Percentiles rank a stretch among this genome's conserved stretches.
Evolutionary conservation across 2,329 filamentous ascomycete species (phyloP).

Genomic region (Xylogone sp.): DNA sequence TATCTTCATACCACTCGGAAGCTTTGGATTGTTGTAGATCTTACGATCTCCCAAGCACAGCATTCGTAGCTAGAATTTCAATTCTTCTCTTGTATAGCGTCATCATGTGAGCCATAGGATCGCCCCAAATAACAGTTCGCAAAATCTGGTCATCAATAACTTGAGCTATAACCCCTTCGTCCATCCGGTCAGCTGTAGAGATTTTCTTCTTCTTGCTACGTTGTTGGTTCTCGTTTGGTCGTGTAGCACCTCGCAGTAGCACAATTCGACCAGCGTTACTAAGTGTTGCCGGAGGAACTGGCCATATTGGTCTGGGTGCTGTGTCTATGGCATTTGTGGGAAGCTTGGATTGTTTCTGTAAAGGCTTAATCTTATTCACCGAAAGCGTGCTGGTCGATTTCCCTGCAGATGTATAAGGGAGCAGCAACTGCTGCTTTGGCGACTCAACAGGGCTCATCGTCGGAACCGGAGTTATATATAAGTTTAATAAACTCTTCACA

Average conservation of each 20-base stretch:
- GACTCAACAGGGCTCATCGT: constrained; percentile 10
- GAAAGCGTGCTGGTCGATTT: constrained; percentile 18
- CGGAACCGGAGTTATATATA: constrained; percentile 62
- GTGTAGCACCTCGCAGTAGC: constrained; percentile 53
- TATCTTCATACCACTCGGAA: too few species aligned
- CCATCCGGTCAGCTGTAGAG: constrained; percentile 45
- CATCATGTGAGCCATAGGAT: constrained; percentile 80
- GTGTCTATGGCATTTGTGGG: constrained; percentile 6
- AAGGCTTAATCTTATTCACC: constrained; percentile 14
- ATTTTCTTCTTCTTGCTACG: constrained; percentile 41
- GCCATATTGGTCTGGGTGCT: constrained; percentile 49
- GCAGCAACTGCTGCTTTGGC: constrained; percentile 1
- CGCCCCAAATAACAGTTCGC: constrained; percentile 71
- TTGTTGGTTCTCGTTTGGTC: constrained; percentile 28
- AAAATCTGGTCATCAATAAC: constrained; percentile 65
- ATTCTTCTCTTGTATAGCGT: constrained; percentile 69
- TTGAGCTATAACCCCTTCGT: constrained; percentile 64
- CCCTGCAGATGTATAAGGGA: constrained; percentile 1
- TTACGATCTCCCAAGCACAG: constrained; percentile 45
- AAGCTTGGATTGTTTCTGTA: constrained; percentile 17
- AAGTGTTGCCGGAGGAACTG: constrained; percentile 60
- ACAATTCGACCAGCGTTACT: constrained; percentile 69
- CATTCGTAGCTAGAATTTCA: constrained; percentile 66
- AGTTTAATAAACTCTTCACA: constrained; percentile 65
- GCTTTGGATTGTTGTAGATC: neutral